These are phyloP conservation scores for Fusarium globosum DNA, from an alignment of 2,329 filamentous ascomycete genomes.

Conservation along the genomic window DNA sequence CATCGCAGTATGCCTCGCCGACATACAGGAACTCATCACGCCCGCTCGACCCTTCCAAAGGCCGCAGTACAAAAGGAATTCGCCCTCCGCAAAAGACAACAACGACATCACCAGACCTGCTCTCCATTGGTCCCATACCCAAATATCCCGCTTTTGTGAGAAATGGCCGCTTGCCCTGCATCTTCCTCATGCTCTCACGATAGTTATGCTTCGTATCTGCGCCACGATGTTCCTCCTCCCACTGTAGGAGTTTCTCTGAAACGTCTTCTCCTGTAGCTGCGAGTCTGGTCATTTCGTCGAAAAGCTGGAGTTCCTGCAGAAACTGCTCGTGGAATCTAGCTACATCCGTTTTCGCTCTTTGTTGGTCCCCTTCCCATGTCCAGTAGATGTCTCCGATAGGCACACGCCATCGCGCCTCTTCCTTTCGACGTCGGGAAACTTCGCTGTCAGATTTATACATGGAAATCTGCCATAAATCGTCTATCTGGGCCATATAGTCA, in stretches of 20 bases:
- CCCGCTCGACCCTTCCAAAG: rapidly evolving
- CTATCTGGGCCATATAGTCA: background rate
- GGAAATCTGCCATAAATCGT: rapidly evolving
- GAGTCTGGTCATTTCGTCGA: background rate
- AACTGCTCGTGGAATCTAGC: rapidly evolving
- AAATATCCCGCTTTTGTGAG: background rate
- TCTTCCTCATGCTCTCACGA: background rate
- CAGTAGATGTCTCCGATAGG: background rate
- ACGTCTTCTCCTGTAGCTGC: background rate
- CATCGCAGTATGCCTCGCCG: background rate
- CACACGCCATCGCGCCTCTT: background rate
- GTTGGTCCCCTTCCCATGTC: background rate
- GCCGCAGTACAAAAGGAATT: background rate
- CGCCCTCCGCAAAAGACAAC: background rate
- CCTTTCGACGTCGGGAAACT: background rate
- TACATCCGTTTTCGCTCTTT: background rate
- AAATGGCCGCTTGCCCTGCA: background rate
- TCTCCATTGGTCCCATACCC: background rate
- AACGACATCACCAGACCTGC: background rate
- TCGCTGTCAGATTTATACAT: background rate
- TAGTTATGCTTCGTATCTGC: background rate
- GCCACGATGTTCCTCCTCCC: background rate
- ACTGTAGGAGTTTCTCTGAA: background rate
- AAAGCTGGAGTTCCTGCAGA: background rate
- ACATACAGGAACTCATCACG: rapidly evolving